Evolutionary conservation across 106 monocot species (phyloP), one percentile per base, ranked within the genome.

Genomic region (Dendrobium catenatum): DNA sequence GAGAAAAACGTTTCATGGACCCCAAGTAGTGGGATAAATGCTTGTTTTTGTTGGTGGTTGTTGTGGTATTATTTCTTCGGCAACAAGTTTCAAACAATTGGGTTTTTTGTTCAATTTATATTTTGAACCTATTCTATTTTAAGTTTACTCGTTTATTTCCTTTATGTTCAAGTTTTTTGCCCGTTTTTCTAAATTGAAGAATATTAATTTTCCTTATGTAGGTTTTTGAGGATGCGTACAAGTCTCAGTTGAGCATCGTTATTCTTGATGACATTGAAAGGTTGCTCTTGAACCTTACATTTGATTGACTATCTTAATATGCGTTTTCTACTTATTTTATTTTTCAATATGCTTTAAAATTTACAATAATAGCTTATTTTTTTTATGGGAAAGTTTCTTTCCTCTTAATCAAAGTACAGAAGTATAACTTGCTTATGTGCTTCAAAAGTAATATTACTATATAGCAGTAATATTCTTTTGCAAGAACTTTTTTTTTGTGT

Each of bases 191-290:
- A 3, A 33, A 3, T 46, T 58, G 37, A 41, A 40, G 37, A 15
- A 18, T 64, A 70, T 66, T 51, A 10, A 9, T 79, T 70, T 72
- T 46, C 5, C 26, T 77, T 3, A 42, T 87, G 42, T 75, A 99
- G 98, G 98, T 99, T 43, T 98, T 99, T 87, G 98, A 99, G 87
- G 98, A 99, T 88, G 98, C 98, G 72, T 99, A 99, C 80, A 95
- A 85, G 82, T 99, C 98, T 75, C 91, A 91, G 68, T 83, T 93
- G 75, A 94, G 97, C 88, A 91, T 99, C 73, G 85, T 99, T 55
- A 87, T 99, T 82, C 98, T 99, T 83, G 95, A 99, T 86, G 98
- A 93, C 80, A 95, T 99, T 73, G 98, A 99, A 85, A 99, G 98
- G 98, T 99, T 80, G 73, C 11, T 72, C 74, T 49, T 67, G 9